Evolutionary conservation across 192 early-diverging fungal species (phyloP), one percentile per base, ranked within the genome.

Genomic region (Coemansia sp.): DNA sequence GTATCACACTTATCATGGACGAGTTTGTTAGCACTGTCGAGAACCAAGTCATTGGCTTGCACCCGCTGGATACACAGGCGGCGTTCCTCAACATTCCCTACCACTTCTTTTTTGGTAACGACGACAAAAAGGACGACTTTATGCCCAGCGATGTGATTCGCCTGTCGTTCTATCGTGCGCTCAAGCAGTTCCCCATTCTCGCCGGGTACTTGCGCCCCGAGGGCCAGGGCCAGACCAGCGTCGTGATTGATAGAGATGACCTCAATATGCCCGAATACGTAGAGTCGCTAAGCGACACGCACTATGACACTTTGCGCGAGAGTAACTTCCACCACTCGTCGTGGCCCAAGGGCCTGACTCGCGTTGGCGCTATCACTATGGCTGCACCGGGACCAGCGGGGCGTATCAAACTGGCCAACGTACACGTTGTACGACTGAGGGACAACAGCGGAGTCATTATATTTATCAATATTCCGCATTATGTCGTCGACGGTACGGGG

Each of bases 221-320:
- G 1, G 64, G 64, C 27, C 24, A 33, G 2, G 76, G 76, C 20
- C 54, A 36, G 40, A 73, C 68, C 5, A 64, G 66, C 12, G 68
- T 84, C 0, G 76, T 76, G 0, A 46, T 84, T 31, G 73, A 82
- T 24, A 66, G 51, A 15, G 10, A 52, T 11, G 57, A 75, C 20
- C 73, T 82, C 18, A 82, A 82, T 31, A 82, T 82, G 81, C 81
- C 76, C 51, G 74, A 75, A 41, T 84, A 84, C 51, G n/a, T 67
- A 3, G 81, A 84, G 27, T 78, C 81, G 10, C 12, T 4, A 15
- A 78, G 60, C 63, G 13, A 62, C 6, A 41, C 74, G 20, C 57
- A 49, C 12, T 74, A 67, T 24, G 66, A 64, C 44, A 41, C 66
- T 13, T 40, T 82, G 41, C 64, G 55, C 10, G 70, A 69, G 15